phyloP scores from a whole-genome alignment of 2,329 filamentous ascomycete genomes.

The Thielaviopsis punctulata region DNA sequence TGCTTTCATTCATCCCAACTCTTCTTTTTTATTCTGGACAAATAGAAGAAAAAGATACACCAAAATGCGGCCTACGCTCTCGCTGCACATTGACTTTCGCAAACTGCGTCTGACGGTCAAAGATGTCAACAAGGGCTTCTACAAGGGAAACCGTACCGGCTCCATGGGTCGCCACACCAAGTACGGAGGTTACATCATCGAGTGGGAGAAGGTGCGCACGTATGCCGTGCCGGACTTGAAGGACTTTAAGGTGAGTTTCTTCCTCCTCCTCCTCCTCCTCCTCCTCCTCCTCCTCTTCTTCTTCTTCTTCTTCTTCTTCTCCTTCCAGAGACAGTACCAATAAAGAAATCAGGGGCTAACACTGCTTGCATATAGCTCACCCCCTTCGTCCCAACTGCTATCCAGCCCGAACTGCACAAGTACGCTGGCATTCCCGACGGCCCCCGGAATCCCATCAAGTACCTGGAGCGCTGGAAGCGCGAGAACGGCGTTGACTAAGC shows the following conservation, averaged over 20 bases:
- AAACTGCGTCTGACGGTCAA: conserved; percentile 80
- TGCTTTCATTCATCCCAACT: too few species aligned
- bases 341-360: not conserved
- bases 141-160: conserved; percentile 87
- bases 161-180: conserved; percentile 74
- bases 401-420: conserved; percentile 34
- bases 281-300: too few species aligned
- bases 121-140: conserved; percentile 82
- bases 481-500: conserved; percentile 44
- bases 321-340: too few species aligned
- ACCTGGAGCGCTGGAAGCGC: conserved; percentile 48
- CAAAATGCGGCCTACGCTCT: conserved; percentile 49
- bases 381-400: conserved; percentile 53
- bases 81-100: conserved; percentile 49
- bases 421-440: conserved; percentile 36
- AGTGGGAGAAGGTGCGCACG: conserved; percentile 77
- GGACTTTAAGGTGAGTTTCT: conserved; percentile 55
- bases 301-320: too few species aligned
- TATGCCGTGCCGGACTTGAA: conserved; percentile 63
- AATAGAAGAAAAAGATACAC: conserved; percentile 5
- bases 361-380: conserved; percentile 45
- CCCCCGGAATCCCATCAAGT: conserved; percentile 42
- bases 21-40: too few species aligned
- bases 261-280: too few species aligned
- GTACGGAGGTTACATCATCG: conserved; percentile 67